Evolutionary conservation across 306 rosid genomes (phyloP).

Genomic region (Albizia julibrissin): DNA sequence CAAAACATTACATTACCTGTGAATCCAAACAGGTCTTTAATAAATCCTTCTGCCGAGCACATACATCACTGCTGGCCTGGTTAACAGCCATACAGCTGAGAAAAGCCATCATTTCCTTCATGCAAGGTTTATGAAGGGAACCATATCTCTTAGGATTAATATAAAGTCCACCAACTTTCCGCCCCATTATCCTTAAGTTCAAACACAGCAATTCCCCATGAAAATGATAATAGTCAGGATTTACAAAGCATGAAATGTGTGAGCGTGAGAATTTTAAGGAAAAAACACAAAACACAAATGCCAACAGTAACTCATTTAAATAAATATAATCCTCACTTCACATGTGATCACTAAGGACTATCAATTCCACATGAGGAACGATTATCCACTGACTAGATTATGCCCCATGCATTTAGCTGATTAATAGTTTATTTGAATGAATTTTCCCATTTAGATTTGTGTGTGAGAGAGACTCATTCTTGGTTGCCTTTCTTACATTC

Average conservation of each 20-base stretch:
- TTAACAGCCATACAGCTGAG: slow-evolving; percentile 71
- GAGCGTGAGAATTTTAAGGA: neutral
- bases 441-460: neutral
- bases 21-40: slow-evolving; percentile 67
- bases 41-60: slow-evolving; percentile 62
- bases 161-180: slow-evolving; percentile 67
- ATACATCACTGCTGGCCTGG: slow-evolving; percentile 46
- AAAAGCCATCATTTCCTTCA: slow-evolving; percentile 80
- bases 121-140: slow-evolving; percentile 79
- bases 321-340: slow-evolving; percentile 9
- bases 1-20: slow-evolving; percentile 53
- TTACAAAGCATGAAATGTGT: slow-evolving; percentile 1
- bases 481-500: neutral
- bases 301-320: neutral
- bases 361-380: neutral
- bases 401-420: neutral
- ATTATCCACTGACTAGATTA: neutral
- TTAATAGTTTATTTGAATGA: neutral
- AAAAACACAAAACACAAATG: neutral
- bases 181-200: slow-evolving; percentile 62
- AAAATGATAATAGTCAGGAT: slow-evolving; percentile 8
- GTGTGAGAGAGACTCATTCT: neutral
- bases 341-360: neutral
- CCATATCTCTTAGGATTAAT: slow-evolving; percentile 81
- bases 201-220: slow-evolving; percentile 28